Percentiles rank a stretch among this genome's conserved stretches.
Conservation (phyloP, 495 filamentous ascomycete species). For the Hypoxylon crocopeplum region DNA sequence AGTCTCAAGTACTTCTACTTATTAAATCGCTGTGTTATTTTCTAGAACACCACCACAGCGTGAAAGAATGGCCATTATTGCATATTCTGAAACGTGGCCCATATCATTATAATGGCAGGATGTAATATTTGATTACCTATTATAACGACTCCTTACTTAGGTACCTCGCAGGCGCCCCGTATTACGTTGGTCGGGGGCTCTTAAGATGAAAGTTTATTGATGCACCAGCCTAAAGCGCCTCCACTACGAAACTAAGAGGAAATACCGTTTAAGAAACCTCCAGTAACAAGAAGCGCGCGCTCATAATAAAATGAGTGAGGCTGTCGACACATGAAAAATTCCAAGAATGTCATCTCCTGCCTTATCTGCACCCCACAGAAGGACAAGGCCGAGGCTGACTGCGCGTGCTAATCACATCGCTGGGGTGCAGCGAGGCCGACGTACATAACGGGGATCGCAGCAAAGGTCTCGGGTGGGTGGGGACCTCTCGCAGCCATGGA, state of each 20-base stretch:
- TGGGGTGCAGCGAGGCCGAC: slow-evolving; percentile 23
- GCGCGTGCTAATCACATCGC: slow-evolving; percentile 27
- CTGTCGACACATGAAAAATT: too few relatives aligned
- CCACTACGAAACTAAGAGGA: too few relatives aligned
- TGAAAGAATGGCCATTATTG: slow-evolving; percentile 20
- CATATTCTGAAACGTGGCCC: slow-evolving; percentile 34
- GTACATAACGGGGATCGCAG: slow-evolving; percentile 16
- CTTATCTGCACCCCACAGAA: slow-evolving; percentile 39
- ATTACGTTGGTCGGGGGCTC: too few relatives aligned
- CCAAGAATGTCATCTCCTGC: slow-evolving; percentile 10
- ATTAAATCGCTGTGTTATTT: slow-evolving; percentile 9
- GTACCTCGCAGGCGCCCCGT: too few relatives aligned
- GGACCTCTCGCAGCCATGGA: neutral
- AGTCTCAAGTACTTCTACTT: too few relatives aligned
- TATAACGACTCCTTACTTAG: too few relatives aligned
- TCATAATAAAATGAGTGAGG: too few relatives aligned
- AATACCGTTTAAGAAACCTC: too few relatives aligned
- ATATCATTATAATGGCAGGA: slow-evolving; percentile 19
- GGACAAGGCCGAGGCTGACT: slow-evolving; percentile 37
- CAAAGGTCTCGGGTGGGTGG: slow-evolving; percentile 27
- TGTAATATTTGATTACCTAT: neutral
- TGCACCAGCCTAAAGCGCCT: too few relatives aligned
- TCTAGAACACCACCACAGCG: slow-evolving; percentile 34
- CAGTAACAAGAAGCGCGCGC: too few relatives aligned
- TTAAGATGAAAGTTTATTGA: too few relatives aligned